phyloP scores from a whole-genome alignment of 768 basidiomycete species.

The Mycena leptocephala region DNA sequence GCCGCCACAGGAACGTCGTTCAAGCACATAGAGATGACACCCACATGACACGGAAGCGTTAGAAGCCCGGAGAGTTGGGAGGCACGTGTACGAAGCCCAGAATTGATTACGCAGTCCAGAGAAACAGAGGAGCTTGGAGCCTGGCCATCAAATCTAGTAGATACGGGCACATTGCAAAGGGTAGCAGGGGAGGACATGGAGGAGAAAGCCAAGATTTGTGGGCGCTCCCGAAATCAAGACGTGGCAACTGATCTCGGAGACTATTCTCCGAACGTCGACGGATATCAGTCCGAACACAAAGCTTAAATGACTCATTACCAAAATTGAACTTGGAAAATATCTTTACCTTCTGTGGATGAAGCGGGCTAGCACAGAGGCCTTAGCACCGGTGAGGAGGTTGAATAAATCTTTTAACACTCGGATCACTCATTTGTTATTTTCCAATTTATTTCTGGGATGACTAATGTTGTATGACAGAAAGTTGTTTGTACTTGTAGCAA shows the following conservation, averaged over 20 bases:
- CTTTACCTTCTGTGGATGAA: not conserved
- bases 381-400: not conserved
- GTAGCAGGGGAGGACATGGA: not conserved
- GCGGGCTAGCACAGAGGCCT: not conserved
- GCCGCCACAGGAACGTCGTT: not conserved
- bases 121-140: constrained; percentile 1
- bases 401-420: too few relatives aligned
- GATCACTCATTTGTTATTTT: not conserved
- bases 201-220: not conserved
- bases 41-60: not conserved
- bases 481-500: too few relatives aligned
- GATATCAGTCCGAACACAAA: too few relatives aligned
- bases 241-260: not conserved
- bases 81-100: not conserved
- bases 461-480: too few relatives aligned
- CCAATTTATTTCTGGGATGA: too few relatives aligned
- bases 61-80: not conserved
- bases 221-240: too few relatives aligned
- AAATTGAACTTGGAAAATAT: not conserved
- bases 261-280: too few relatives aligned
- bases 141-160: not conserved
- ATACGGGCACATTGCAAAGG: not conserved
- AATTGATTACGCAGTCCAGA: constrained; percentile 14
- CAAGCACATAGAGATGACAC: not conserved
- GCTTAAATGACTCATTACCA: not conserved